Evolutionary conservation across 2,329 filamentous ascomycete genomes (phyloP), one percentile per base, ranked within the genome.

Genomic region (Annulohypoxylon truncatum): DNA sequence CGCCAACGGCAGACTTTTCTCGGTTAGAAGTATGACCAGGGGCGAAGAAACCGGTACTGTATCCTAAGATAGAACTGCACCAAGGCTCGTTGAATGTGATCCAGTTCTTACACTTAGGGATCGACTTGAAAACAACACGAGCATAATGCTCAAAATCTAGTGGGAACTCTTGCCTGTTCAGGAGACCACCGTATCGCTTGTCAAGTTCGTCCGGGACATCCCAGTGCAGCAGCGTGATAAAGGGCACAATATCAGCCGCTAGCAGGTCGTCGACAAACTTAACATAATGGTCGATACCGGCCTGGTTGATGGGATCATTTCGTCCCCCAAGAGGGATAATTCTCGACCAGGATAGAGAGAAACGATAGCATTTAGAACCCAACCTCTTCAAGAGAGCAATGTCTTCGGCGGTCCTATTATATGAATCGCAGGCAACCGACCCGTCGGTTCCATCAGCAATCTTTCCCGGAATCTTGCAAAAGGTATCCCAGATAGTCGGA

Each of bases 71-170:
- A 55, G 90, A 88, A 69, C 89, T 92, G 80, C 92, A 96, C 89
- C 92, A 96, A 2, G 93, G 93, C 82, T 97, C 93, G 78, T 96
- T 96, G 82, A 95, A 93, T 24, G 92, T 96, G 78, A 94, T 92
- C 93, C 93, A 97, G 80, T 92, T 85, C 82, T 93, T 93, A 74
- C 94, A 92, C 78, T 90, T 90, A 57, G 89, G 86, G 51, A 96
- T 84, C 0, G 89, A 87, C 76, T 90, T 85, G 82, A 94, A 96
- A 73, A 93, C 83, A 48, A 93, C 83, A 67, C 90, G 89, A 8
- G 93, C 91, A 76, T 94, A 97, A 79, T 90, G 82, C 72, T 91
- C 90, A 76, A 89, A 97, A 80, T 97, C 93, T 63, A 90, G 86
- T 2, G 92, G 89, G 78, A 96, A 96, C 81, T 97, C 93, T 44